A percentile compares a stretch with the other conserved stretches of the same genome.
Conservation (phyloP, 768 basidiomycete species). For the Lactifluus pinguis region DNA sequence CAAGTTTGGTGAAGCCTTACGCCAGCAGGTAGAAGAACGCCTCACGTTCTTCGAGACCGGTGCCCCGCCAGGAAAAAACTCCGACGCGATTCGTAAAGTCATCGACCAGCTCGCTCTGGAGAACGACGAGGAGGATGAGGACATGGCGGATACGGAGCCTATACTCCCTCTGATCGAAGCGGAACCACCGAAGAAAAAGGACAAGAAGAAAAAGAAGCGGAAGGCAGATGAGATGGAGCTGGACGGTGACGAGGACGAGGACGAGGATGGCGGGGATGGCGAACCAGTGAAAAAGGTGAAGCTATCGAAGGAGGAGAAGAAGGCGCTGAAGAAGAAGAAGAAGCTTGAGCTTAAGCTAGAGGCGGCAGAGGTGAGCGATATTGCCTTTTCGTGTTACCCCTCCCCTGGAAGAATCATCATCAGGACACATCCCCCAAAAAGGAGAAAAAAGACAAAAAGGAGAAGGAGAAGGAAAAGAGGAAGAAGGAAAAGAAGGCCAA, state of each 20-base stretch:
- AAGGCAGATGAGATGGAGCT: constrained; percentile 62
- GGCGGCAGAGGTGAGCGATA: constrained; percentile 31
- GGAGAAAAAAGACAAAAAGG: constrained; percentile 34
- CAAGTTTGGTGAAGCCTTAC: constrained; percentile 92
- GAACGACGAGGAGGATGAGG: constrained; percentile 47
- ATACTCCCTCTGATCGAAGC: constrained; percentile 51
- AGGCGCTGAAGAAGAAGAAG: constrained; percentile 69
- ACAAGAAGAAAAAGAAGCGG: constrained; percentile 42
- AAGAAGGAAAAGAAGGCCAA: constrained; percentile 51
- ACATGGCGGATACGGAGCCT: constrained; percentile 36
- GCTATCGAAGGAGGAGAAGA: constrained; percentile 79
- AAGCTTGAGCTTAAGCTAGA: constrained; percentile 53
- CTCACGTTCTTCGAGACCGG: constrained; percentile 92
- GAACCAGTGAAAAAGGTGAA: constrained; percentile 61
- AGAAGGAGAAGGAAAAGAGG: constrained; percentile 42
- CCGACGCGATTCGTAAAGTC: constrained; percentile 87
- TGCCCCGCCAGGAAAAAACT: constrained; percentile 78
- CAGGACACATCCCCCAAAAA: constrained; percentile 31
- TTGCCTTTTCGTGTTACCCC: background rate
- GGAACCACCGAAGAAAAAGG: constrained; percentile 32
- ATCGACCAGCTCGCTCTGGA: constrained; percentile 69
- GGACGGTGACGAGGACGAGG: constrained; percentile 46
- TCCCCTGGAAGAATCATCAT: constrained; percentile 18
- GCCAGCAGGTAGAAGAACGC: constrained; percentile 91
- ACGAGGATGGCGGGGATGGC: constrained; percentile 31